Base-by-base conservation (phyloP, 1,284 basidiomycete species). In the Cutaneotrichosporon curvatum region DNA sequence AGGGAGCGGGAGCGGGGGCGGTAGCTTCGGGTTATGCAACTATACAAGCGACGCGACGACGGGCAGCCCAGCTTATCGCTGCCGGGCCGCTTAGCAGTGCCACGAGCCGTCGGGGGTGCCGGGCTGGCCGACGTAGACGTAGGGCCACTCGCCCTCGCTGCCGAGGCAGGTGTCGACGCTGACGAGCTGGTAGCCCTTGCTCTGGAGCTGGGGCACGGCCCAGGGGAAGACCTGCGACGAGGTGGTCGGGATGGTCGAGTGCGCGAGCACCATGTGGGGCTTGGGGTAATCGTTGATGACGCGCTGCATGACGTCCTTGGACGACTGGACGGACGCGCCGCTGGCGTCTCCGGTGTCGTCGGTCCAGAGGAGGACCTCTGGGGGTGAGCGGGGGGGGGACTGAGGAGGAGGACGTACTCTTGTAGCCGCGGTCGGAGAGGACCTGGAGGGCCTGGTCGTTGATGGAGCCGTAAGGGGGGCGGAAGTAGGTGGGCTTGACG, bases 391-490 rank as follows among this genome's bases (percentile, higher is more conserved):
- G 23, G 16, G 21, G 22, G 12, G 32, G 5, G 14, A 6, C 2
- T 40, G 37, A 25, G 22, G 25, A 28, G 25, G 25, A 7, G 8
- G 25, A 61, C 60, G 45, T 42, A 61, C 63, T 71, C 53, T 62
- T 66, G 62, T 73, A 73, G 0, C 70, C 70, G 23, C 78, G 72
- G 28, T 67, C 51, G 20, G 48, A 51, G 32, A 78, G 71, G 7
- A 75, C 76, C 32, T 73, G 59, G 16, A 75, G 66, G 5, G 78
- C 77, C 5, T 70, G 60, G 54, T 79, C 64, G 58, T 80, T 78
- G 65, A 76, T 76, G 48, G 62, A 68, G 9, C 79, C 79, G 62
- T 75, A 81, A 5, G 72, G 72, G 2, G 67, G 65, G 33, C 68
- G 59, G 63, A 68, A 71, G 63, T 78, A 77, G 2, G 73, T 72